These are phyloP conservation scores for Fusarium xylarioides DNA, from an alignment of 2,329 filamentous ascomycete species.

Conservation along the genomic window DNA sequence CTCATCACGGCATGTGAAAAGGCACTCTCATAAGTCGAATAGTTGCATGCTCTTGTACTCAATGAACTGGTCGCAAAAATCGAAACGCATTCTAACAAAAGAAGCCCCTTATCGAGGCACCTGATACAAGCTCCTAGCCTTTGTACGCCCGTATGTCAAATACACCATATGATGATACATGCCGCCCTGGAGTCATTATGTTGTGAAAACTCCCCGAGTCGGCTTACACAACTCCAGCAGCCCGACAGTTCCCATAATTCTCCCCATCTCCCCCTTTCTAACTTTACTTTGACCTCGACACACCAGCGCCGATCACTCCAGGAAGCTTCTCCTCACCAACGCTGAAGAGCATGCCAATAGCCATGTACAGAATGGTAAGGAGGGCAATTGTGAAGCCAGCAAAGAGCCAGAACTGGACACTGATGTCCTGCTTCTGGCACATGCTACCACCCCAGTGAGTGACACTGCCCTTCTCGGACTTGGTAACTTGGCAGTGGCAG, in stretches of 20 bases:
- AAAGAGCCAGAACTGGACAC: conserved; percentile 88
- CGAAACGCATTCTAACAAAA: conserved; percentile 42
- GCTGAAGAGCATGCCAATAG: conserved; percentile 80
- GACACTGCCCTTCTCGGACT: conserved; percentile 65
- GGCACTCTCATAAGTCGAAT: not conserved
- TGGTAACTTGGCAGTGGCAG: conserved; percentile 76
- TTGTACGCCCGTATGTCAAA: conserved; percentile 46
- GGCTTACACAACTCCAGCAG: conserved; percentile 37
- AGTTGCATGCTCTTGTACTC: conserved; percentile 22
- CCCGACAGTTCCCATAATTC: conserved; percentile 21
- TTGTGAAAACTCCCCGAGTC: conserved; percentile 30
- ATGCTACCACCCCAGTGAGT: conserved; percentile 84
- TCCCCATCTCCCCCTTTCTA: not conserved
- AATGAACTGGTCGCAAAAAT: conserved; percentile 22
- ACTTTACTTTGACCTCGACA: conserved; percentile 73
- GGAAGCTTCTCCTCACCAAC: conserved; percentile 90
- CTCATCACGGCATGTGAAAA: not conserved
- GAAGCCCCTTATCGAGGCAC: conserved; percentile 40
- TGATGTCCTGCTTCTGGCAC: conserved; percentile 93
- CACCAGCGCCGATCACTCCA: conserved; percentile 94
- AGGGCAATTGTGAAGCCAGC: conserved; percentile 76
- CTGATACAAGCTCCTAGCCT: conserved; percentile 44
- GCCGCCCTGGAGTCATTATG: conserved; percentile 35
- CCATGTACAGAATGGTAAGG: conserved; percentile 72
- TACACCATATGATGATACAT: conserved; percentile 45